Evolutionary conservation across 805 yeast species (phyloP), one percentile per base, ranked within the genome.

Genomic region (Spathaspora gorwiae): DNA sequence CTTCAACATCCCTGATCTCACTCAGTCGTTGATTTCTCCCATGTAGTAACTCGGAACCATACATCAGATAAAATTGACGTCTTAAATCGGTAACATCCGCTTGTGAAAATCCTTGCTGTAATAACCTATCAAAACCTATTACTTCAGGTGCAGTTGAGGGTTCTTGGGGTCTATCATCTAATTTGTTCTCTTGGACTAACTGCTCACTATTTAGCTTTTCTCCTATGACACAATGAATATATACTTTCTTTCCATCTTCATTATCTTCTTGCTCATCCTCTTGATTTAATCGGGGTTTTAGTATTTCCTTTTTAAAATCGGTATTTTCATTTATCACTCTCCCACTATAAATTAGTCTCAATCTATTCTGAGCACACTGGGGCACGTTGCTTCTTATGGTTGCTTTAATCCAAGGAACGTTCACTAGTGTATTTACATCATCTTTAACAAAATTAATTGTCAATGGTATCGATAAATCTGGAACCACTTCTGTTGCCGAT

Each of bases 71-170:
- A 57, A 90, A 90, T 60, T 90, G 97, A 42, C 76, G 67, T 47
- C 97, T 73, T 47, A 90, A 63, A 45, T 82, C 83, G 37, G 72
- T 71, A 26, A 90, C 79, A 54, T 90, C 97, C 47, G 80, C 84
- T 30, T 80, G 87, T 5, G 87, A 75, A 58, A 90, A 87, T 7
- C 97, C 97, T 37, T 90, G 90, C 30, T 81, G 79, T 13, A 90
- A 72, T 43, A 90, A 69, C 36, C 97, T 66, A 61, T 90, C 97
- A 61, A 90, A 88, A 2, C 97, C 97, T 12, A 83, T 77, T 2
- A 84, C 82, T 11, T 88, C 90, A 1, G 87, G 88, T 0, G 87
- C 81, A 0, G 86, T 81, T 2, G 78, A 62, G 30, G 67, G 70
- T 14, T 56, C 56, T 14, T 80, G 85, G 8, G 75, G 77, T 44